Percentiles rank a stretch among this genome's conserved stretches.
Evolutionary conservation across 768 basidiomycete genomes (phyloP).

Genomic region (Boletus edulis): DNA sequence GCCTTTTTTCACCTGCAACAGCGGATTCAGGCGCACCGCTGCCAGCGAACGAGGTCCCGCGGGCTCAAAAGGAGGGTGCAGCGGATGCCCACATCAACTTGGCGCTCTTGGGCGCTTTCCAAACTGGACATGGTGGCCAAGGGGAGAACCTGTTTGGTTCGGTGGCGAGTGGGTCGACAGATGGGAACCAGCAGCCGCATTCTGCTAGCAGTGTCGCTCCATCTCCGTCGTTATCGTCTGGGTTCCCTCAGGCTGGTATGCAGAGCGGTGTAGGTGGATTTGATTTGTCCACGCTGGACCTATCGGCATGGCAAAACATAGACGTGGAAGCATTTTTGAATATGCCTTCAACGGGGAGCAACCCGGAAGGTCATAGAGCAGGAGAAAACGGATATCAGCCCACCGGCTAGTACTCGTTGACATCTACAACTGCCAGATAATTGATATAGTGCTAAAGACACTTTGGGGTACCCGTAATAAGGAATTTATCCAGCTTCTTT

Average conservation of each 20-base stretch:
- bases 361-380: constrained; percentile 24
- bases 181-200: constrained; percentile 11
- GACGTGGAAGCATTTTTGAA: constrained; percentile 57
- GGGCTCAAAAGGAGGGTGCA: constrained; percentile 16
- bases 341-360: constrained; percentile 34
- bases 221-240: constrained; percentile 42
- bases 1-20: constrained; percentile 50
- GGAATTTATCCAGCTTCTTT: constrained; percentile 63
- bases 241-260: constrained; percentile 32
- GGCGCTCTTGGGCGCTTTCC: constrained; percentile 38
- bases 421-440: constrained; percentile 1
- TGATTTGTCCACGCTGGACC: constrained; percentile 48
- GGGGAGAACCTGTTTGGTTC: constrained; percentile 22
- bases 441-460: neutral
- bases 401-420: neutral
- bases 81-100: constrained; percentile 28
- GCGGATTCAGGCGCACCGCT: constrained; percentile 20
- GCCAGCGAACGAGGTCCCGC: constrained; percentile 15
- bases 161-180: constrained; percentile 26
- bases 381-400: constrained; percentile 10
- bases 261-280: constrained; percentile 35
- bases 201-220: constrained; percentile 29
- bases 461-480: constrained; percentile 18
- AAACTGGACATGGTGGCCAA: constrained; percentile 15
- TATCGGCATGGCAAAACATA: constrained; percentile 44